phyloP scores from a whole-genome alignment of 1,284 basidiomycete genomes.

The Sporisorium exsertum region DNA sequence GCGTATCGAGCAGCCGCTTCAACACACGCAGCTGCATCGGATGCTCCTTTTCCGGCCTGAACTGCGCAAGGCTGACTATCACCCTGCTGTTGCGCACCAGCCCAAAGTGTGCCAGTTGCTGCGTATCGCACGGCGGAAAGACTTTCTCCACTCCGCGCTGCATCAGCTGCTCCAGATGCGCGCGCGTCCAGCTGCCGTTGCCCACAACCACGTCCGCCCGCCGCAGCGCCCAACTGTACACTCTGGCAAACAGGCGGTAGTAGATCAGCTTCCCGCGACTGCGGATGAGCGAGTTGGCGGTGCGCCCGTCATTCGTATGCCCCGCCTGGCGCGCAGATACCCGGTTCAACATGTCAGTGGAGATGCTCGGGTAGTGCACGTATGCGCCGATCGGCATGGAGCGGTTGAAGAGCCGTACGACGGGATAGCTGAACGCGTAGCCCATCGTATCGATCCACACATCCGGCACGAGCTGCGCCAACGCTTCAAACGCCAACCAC shows the following conservation, averaged over 20 bases:
- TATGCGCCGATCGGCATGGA: conserved; percentile 85
- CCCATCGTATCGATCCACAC: conserved; percentile 98
- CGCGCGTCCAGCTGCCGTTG: conserved; percentile 94
- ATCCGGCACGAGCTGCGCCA: conserved; percentile 80
- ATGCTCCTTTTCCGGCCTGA: conserved; percentile 91
- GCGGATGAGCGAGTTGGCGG: conserved; percentile 75
- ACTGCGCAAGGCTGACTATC: conserved; percentile 77
- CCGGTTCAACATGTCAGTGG: conserved; percentile 89
- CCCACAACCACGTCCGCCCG: conserved; percentile 82
- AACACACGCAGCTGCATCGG: conserved; percentile 82
- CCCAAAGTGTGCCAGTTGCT: conserved; percentile 77
- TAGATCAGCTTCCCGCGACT: conserved; percentile 84
- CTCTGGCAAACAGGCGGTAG: conserved; percentile 86
- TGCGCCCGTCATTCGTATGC: conserved; percentile 76
- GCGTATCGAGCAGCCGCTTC: conserved; percentile 74
- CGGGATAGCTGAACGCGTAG: conserved; percentile 90
- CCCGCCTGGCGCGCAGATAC: conserved; percentile 75
- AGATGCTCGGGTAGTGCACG: conserved; percentile 94
- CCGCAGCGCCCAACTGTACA: conserved; percentile 82
- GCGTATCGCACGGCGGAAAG: conserved; percentile 92
- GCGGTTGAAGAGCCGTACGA: conserved; percentile 76
- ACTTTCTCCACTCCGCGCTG: conserved; percentile 70
- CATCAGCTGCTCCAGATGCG: conserved; percentile 76
- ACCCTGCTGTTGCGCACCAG: conserved; percentile 71
- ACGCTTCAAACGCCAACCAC: conserved; percentile 83